Conservation (phyloP, 2,329 filamentous ascomycete species). For the Nothopassalora personata region DNA sequence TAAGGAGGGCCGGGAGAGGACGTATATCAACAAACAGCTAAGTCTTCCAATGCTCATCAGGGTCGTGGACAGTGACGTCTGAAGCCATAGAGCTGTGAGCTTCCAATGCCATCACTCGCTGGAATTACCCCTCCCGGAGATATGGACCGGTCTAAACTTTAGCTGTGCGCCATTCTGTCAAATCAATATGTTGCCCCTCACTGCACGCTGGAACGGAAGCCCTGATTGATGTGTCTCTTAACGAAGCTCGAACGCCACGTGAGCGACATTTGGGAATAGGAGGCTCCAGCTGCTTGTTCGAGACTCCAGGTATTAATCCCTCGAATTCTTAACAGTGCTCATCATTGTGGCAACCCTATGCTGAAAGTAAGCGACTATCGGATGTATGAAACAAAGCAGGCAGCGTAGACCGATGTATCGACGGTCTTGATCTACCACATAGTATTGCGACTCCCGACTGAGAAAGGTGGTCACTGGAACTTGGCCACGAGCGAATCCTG, state of each 20-base stretch:
- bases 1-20: too few relatives aligned
- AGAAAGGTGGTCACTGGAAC: neutral
- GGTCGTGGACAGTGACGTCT: neutral
- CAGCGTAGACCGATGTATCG: too few relatives aligned
- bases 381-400: too few relatives aligned
- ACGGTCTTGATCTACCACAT: neutral
- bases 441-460: neutral
- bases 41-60: neutral
- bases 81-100: neutral
- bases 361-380: too few relatives aligned
- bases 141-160: neutral
- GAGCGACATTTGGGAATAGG: neutral
- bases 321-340: neutral
- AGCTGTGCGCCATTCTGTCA: neutral
- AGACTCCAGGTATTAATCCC: neutral
- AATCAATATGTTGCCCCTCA: neutral
- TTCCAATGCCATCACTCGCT: neutral
- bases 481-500: neutral
- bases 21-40: too few relatives aligned
- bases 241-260: neutral
- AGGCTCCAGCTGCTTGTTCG: neutral
- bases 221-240: neutral
- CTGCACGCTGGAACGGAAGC: neutral
- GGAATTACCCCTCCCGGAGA: neutral
- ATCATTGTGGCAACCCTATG: too few relatives aligned